A percentile compares a stretch with the other conserved stretches of the same genome.
phyloP scores from a whole-genome alignment of 208 protist species.

The Acanthamoeba comandoni region DNA sequence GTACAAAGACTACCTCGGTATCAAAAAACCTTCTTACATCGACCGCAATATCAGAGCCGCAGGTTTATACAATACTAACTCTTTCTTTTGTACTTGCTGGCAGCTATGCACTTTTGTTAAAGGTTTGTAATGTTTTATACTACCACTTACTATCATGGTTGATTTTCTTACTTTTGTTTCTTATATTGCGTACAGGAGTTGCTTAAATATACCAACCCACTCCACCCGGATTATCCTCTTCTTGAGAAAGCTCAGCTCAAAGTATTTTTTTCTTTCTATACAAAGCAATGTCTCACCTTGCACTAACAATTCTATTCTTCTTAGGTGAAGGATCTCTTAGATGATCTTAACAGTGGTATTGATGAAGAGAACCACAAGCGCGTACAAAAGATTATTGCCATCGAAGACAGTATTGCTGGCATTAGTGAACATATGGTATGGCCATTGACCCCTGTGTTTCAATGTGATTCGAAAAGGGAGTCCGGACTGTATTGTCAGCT shows the following conservation, averaged over 20 bases:
- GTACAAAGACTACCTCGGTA: conserved; percentile 16
- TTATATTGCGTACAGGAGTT: too few relatives aligned
- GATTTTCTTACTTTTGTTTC: too few relatives aligned
- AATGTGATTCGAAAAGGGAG: not conserved
- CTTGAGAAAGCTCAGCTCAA: conserved; percentile 52
- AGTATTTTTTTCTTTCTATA: not conserved
- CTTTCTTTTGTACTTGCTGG: conserved; percentile 6
- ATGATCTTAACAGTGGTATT: conserved; percentile 47
- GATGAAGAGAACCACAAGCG: conserved; percentile 36
- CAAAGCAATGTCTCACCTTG: not conserved
- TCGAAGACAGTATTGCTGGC: conserved; percentile 46
- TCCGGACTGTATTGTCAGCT: not conserved
- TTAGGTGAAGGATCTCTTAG: conserved; percentile 13
- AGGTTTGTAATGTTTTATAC: too few relatives aligned
- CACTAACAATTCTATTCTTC: not conserved
- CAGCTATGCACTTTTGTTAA: too few relatives aligned
- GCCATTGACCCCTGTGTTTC: not conserved
- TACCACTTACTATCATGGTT: too few relatives aligned
- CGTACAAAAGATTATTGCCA: conserved; percentile 53
- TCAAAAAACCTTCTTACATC: not conserved
- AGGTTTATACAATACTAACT: not conserved
- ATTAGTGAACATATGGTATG: conserved; percentile 35
- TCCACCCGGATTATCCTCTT: conserved; percentile 45
- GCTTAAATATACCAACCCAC: conserved; percentile 59
- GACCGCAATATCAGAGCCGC: not conserved